Percentiles rank a stretch among this genome's conserved stretches.
Evolutionary conservation across 805 yeast species (phyloP).

Genomic region (Torulaspora gathmanii): DNA sequence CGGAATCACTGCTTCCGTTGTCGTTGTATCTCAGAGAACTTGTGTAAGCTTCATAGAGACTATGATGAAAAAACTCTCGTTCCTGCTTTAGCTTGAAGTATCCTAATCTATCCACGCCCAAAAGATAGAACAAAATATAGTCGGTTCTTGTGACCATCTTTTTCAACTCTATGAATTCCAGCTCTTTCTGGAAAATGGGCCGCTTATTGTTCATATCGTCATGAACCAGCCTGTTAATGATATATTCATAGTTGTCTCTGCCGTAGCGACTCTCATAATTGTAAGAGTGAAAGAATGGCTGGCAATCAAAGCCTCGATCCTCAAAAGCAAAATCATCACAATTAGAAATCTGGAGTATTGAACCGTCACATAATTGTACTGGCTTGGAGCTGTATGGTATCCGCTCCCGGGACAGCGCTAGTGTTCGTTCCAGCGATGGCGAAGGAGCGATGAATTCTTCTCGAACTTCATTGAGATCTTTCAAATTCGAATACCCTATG

Average conservation of each 20-base stretch:
- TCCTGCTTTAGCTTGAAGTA: constrained; percentile 25
- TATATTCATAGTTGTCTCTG: constrained; percentile 19
- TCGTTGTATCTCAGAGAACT: constrained; percentile 1
- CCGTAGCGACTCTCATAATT: constrained; percentile 24
- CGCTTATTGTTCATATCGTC: constrained; percentile 15
- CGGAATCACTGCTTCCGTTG: background rate
- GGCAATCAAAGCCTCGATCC: constrained; percentile 17
- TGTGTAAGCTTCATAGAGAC: constrained; percentile 11
- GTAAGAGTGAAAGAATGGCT: constrained; percentile 20
- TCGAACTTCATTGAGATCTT: constrained; percentile 8
- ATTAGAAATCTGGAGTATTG: constrained; percentile 2
- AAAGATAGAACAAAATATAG: constrained; percentile 21
- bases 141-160: constrained; percentile 14
- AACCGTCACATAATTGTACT: constrained; percentile 2
- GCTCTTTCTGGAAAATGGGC: constrained; percentile 24
- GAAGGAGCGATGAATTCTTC: constrained; percentile 13
- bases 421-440: constrained; percentile 12
- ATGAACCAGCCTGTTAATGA: constrained; percentile 18
- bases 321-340: constrained; percentile 2
- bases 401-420: background rate
- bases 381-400: background rate
- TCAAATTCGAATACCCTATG: constrained; percentile 3
- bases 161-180: constrained; percentile 24
- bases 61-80: constrained; percentile 24
- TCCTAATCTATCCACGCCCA: constrained; percentile 26